Percentiles rank a stretch among this genome's conserved stretches.
Conservation (phyloP, 352 stramenopile genomes). For the Phytopythium helicoides region DNA sequence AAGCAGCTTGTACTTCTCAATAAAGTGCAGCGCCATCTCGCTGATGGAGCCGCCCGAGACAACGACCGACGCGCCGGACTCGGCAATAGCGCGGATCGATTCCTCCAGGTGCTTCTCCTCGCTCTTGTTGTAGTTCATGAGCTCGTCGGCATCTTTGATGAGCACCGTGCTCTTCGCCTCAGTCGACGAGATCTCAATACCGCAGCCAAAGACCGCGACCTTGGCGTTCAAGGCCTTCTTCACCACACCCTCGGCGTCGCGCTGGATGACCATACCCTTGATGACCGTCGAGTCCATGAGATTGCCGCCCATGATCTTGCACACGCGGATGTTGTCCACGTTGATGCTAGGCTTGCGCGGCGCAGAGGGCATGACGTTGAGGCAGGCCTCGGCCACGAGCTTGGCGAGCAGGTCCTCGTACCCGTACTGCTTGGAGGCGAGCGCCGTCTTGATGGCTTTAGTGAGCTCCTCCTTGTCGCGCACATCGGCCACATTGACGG, state of each 20-base stretch:
- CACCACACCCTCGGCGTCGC: conserved; percentile 91
- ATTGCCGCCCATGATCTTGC: conserved; percentile 97
- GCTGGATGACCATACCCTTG: conserved; percentile 96
- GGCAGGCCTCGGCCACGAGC: conserved; percentile 94
- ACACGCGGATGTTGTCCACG: conserved; percentile 98
- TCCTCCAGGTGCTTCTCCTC: conserved; percentile 98
- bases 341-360: conserved; percentile 90
- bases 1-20: conserved; percentile 98
- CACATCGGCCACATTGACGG: conserved; percentile 69
- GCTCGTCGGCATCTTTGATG: conserved; percentile 99
- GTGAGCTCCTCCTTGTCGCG: conserved; percentile 86
- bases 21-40: conserved; percentile 99
- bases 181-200: conserved; percentile 95
- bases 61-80: conserved; percentile 95
- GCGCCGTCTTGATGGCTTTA: conserved; percentile 91
- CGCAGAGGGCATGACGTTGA: conserved; percentile 91
- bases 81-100: conserved; percentile 95
- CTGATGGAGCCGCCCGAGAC: conserved; percentile 96
- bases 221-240: conserved; percentile 93
- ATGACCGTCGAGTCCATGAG: conserved; percentile 96
- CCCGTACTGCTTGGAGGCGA: conserved; percentile 98
- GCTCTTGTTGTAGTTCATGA: conserved; percentile 99
- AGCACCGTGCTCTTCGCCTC: conserved; percentile 99
- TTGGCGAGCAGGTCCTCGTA: conserved; percentile 93
- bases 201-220: conserved; percentile 96